Conservation (phyloP, 495 filamentous ascomycete species). For the Penicillium verhagenii region DNA sequence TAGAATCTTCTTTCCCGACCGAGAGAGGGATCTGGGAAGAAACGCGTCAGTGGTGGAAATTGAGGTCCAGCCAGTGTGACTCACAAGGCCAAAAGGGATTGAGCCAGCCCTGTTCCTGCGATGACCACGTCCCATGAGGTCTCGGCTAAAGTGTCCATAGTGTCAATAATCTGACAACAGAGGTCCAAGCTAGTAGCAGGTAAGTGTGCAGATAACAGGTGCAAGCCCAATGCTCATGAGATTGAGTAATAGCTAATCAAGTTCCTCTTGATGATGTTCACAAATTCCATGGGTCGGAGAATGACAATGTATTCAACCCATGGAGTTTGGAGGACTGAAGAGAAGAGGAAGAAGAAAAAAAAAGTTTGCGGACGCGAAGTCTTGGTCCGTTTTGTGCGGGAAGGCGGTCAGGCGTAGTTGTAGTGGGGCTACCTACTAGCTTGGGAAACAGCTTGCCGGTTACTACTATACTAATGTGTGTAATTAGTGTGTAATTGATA, state of each 20-base stretch:
- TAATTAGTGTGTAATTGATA: too few relatives aligned
- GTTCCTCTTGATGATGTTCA: background rate
- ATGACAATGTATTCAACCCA: slow-evolving; percentile 23
- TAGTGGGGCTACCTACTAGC: too few relatives aligned
- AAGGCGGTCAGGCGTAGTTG: slow-evolving; percentile 16
- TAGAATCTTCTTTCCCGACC: slow-evolving; percentile 86
- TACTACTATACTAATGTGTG: too few relatives aligned
- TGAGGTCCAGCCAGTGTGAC: slow-evolving; percentile 41
- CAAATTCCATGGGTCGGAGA: background rate
- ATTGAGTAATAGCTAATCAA: background rate
- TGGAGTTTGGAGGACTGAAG: background rate
- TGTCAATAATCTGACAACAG: slow-evolving; percentile 15
- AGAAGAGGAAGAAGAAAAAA: slow-evolving; percentile 8
- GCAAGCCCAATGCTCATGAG: background rate
- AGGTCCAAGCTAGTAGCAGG: slow-evolving; percentile 17
- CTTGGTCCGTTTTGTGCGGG: slow-evolving; percentile 16
- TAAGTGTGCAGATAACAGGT: slow-evolving; percentile 29
- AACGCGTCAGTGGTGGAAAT: slow-evolving; percentile 49
- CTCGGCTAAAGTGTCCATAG: slow-evolving; percentile 77
- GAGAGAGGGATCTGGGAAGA: slow-evolving; percentile 72
- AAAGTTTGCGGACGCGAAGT: slow-evolving; percentile 4
- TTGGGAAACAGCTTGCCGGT: too few relatives aligned
- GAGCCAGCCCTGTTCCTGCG: slow-evolving; percentile 81
- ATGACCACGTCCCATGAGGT: slow-evolving; percentile 91
- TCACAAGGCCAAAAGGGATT: slow-evolving; percentile 93